Conservation (phyloP, 306 rosid genomes). For the Acacia crassicarpa region DNA sequence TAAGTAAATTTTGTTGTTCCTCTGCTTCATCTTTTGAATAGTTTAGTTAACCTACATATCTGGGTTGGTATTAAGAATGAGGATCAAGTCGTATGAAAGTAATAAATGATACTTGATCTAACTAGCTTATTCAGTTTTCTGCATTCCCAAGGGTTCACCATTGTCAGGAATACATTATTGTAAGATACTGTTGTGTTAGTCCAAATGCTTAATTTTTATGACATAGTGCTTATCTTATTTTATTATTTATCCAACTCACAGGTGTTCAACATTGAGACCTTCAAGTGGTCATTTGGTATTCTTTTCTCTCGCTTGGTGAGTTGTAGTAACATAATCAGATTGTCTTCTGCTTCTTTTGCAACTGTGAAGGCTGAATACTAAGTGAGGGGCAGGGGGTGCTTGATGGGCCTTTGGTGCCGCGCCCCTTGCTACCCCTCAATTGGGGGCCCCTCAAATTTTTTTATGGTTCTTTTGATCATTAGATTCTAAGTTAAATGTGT, state of each 20-base stretch:
- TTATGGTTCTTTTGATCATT: too few species aligned
- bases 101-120: not conserved
- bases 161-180: conserved; percentile 1
- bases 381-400: not conserved
- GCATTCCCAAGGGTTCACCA: conserved; percentile 9
- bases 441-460: too few species aligned
- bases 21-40: too few species aligned
- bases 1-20: not conserved
- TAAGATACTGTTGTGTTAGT: not conserved
- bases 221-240: conserved; percentile 18
- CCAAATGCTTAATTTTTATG: conserved; percentile 3
- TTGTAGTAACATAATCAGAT: conserved; percentile 15
- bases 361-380: not conserved
- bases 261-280: conserved; percentile 88
- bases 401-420: too few species aligned
- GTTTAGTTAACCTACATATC: not conserved
- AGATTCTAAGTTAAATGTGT: too few species aligned
- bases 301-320: conserved; percentile 98
- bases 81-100: not conserved
- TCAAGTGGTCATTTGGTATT: conserved; percentile 98
- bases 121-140: not conserved
- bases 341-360: conserved; percentile 15
- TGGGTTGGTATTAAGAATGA: too few species aligned
- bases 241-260: conserved; percentile 44
- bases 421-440: too few species aligned